Evolutionary conservation across 805 yeast species (phyloP).

Genomic region (Ogataea trehalophila): DNA sequence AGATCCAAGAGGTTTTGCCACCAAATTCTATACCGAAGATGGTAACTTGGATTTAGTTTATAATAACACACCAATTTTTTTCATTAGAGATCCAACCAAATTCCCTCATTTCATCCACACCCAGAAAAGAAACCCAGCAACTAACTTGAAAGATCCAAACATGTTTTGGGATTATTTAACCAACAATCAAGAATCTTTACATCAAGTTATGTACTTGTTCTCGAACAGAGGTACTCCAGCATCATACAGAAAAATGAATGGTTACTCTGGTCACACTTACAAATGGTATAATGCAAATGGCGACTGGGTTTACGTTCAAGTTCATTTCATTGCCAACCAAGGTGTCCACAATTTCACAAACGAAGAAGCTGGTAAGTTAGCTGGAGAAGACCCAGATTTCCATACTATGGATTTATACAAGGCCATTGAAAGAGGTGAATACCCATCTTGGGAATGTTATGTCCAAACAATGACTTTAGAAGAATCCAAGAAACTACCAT

Average conservation of each 20-base stretch:
- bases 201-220: conserved; percentile 69
- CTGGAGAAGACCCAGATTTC: conserved; percentile 78
- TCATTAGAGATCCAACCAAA: conserved; percentile 78
- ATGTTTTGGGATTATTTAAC: conserved; percentile 84
- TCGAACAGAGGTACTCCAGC: conserved; percentile 82
- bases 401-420: conserved; percentile 77
- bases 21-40: conserved; percentile 77
- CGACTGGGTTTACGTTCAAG: conserved; percentile 75
- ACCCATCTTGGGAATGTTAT: conserved; percentile 82
- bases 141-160: conserved; percentile 73
- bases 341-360: conserved; percentile 42
- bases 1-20: conserved; percentile 84
- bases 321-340: conserved; percentile 66
- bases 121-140: conserved; percentile 81
- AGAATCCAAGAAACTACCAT: conserved; percentile 69
- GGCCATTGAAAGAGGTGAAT: conserved; percentile 70
- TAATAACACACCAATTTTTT: conserved; percentile 83
- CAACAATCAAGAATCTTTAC: conserved; percentile 67
- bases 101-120: conserved; percentile 88
- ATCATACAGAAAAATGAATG: conserved; percentile 72
- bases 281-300: conserved; percentile 75
- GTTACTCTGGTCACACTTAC: conserved; percentile 81
- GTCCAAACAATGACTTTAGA: conserved; percentile 83
- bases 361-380: conserved; percentile 63
- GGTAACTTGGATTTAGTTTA: conserved; percentile 82